Conservation (phyloP, 192 early-diverging fungal species). For the Backusella psychrophila region DNA sequence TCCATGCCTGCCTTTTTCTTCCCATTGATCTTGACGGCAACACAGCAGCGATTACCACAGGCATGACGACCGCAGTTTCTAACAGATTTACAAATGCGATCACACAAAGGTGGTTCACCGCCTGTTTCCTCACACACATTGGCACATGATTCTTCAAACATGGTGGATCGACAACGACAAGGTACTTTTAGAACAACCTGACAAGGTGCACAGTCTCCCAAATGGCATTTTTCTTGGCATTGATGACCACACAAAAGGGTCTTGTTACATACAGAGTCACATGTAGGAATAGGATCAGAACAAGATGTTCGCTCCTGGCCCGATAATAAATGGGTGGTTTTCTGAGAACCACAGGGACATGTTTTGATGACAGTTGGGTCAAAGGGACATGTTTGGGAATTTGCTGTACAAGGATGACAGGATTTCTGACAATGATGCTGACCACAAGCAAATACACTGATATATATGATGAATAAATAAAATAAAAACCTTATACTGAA, state of each 20-base stretch:
- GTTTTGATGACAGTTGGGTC: constrained; percentile 44
- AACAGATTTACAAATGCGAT: constrained; percentile 57
- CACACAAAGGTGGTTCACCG: constrained; percentile 54
- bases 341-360: constrained; percentile 52
- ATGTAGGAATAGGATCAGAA: constrained; percentile 57
- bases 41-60: constrained; percentile 66
- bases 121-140: constrained; percentile 36
- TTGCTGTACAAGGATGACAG: constrained; percentile 52
- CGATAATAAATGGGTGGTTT: constrained; percentile 14
- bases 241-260: constrained; percentile 59
- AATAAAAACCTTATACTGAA: not conserved
- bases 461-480: not conserved
- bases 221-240: constrained; percentile 60
- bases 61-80: constrained; percentile 73
- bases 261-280: constrained; percentile 58
- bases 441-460: constrained; percentile 48
- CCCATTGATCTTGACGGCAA: constrained; percentile 39
- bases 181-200: constrained; percentile 41
- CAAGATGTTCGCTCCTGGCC: constrained; percentile 40
- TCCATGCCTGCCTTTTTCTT: constrained; percentile 15
- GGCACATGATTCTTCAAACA: constrained; percentile 45
- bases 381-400: constrained; percentile 46
- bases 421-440: constrained; percentile 47
- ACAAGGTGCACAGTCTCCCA: constrained; percentile 65
- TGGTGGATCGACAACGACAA: constrained; percentile 64